phyloP scores from a whole-genome alignment of 2,329 filamentous ascomycete genomes.

The Hypoxylon sp. region DNA sequence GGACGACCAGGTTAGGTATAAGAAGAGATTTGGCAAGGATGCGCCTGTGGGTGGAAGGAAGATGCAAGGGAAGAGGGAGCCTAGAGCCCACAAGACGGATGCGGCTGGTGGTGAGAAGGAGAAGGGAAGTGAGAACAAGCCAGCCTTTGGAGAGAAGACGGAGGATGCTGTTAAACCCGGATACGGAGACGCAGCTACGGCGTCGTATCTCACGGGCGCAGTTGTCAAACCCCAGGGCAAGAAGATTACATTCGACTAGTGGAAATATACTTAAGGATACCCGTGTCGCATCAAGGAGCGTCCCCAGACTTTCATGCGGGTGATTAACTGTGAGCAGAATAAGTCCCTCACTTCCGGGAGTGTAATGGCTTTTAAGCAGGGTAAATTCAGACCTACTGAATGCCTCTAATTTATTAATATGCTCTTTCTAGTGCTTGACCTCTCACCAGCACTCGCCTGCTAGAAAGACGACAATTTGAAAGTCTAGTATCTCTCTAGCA shows the following conservation, averaged over 20 bases:
- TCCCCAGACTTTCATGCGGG: not conserved
- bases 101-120: constrained; percentile 6
- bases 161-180: constrained; percentile 58
- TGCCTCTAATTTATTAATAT: not conserved
- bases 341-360: not conserved
- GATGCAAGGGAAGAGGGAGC: constrained; percentile 15
- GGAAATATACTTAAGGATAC: constrained; percentile 12
- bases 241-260: constrained; percentile 84
- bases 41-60: constrained; percentile 55
- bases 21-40: constrained; percentile 91
- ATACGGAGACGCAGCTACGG: constrained; percentile 62
- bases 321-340: not conserved
- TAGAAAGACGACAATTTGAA: not conserved
- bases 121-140: constrained; percentile 41
- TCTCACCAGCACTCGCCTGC: not conserved
- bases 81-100: not conserved
- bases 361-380: not conserved
- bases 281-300: not conserved
- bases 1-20: constrained; percentile 88
- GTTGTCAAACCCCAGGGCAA: constrained; percentile 84
- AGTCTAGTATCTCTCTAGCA: constrained; percentile 74
- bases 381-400: not conserved
- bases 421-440: not conserved
- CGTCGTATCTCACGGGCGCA: constrained; percentile 77
- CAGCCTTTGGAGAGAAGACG: constrained; percentile 51